Evolutionary conservation across 164 flowering plant species (phyloP).

Genomic region (Liquidambar formosana): DNA sequence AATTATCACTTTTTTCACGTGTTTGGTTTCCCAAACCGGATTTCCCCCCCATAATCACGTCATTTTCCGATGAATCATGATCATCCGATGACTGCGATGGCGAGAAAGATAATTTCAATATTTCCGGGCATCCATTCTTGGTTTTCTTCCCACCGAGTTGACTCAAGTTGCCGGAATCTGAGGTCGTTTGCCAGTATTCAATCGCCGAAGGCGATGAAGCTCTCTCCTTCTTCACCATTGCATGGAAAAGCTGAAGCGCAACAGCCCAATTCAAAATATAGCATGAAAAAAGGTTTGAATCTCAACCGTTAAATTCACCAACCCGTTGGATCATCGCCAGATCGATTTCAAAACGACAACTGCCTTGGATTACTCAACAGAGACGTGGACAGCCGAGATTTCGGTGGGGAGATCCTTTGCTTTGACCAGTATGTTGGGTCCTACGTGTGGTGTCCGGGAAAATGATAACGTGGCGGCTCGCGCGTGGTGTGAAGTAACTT

Average conservation of each 20-base stretch:
- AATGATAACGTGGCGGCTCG: slow-evolving; percentile 29
- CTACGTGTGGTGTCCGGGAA: no score
- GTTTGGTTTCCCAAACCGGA: not conserved
- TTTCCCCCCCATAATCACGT: not conserved
- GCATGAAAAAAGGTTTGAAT: slow-evolving; percentile 10
- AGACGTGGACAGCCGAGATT: slow-evolving; percentile 48
- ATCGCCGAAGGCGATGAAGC: not conserved
- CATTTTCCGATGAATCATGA: slow-evolving; percentile 9
- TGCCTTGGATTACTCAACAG: slow-evolving; percentile 12
- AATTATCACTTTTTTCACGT: not conserved
- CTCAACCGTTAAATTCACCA: slow-evolving; percentile 13
- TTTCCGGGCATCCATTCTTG: slow-evolving; percentile 30
- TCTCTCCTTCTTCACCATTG: not conserved
- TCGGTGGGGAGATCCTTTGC: not conserved
- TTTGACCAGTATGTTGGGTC: no score
- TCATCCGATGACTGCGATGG: not conserved
- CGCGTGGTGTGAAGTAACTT: not conserved
- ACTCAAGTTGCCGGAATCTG: not conserved
- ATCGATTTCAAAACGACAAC: not conserved
- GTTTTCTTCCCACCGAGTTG: slow-evolving; percentile 3
- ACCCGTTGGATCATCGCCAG: slow-evolving; percentile 21
- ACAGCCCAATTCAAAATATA: not conserved
- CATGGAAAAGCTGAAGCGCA: not conserved
- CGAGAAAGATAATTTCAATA: slow-evolving; percentile 11
- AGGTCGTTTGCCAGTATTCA: not conserved